Evolutionary conservation across 164 flowering plant genomes (phyloP), one percentile per base, ranked within the genome.

Genomic region (Annona cherimola): DNA sequence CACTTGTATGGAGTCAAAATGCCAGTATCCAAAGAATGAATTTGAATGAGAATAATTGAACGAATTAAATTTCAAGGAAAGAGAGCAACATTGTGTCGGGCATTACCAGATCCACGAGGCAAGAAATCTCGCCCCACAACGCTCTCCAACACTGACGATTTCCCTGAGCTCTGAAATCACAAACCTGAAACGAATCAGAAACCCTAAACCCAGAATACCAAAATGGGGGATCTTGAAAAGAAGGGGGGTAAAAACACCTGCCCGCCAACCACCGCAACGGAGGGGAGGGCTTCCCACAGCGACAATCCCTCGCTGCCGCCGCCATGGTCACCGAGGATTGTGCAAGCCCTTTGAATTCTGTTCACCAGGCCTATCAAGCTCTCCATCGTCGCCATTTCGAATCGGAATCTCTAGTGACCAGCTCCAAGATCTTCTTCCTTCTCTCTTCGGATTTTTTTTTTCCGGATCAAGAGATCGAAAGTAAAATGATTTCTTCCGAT

Each of bases 241-340:
- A 54, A 11, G 4, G 41, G 2, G 42, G 19, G 65, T 1, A 26
- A 35, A 62, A 40, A 12, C 11, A 84, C 99, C 97, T 95, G 99
- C 69, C 99, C 99, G 11, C 99, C 98, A 1, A 96, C 98, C 64
- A 96, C 98, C 19, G 97, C 99, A 59, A 96, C 98, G 16, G 99
- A 79, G 44, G 99, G 99, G 64, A 96, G 97, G 71, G 99, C 99
- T 84, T 96, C 99, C 99, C 98, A 96, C n/a, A 96, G 95, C 4
- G 99, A 93, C 86, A 84, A 75, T 59, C 97, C 96, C 69, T 93
- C 98, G 69, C 98, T 98, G 62, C 99, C 99, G 69, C 98, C 99
- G 62, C 99, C 99, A 67, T 93, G 87, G 81, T 96, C 99, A 7
- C 99, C 98, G 41, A 96, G 81, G 11, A 93, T 97, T 2, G 98